Percentiles rank a stretch among this genome's conserved stretches.
Conservation (phyloP, 495 filamentous ascomycete species). For the Lindgomyces ingoldianus region DNA sequence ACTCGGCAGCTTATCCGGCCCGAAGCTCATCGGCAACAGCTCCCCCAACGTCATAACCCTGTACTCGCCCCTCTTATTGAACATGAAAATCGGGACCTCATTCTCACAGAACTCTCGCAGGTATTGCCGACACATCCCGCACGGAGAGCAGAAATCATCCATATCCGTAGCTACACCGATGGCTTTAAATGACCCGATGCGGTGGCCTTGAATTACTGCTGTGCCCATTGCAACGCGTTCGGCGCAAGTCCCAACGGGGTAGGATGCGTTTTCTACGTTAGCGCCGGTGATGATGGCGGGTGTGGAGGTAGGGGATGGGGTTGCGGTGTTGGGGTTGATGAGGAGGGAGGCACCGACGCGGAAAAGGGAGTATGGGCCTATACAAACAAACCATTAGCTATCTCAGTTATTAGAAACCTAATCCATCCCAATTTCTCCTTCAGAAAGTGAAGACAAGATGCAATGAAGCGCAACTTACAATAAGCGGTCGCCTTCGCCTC, state of each 20-base stretch:
- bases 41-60: slow-evolving; percentile 72
- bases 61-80: slow-evolving; percentile 69
- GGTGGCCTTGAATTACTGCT: slow-evolving; percentile 60
- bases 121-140: slow-evolving; percentile 59
- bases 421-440: too few species aligned
- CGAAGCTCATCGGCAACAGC: slow-evolving; percentile 38
- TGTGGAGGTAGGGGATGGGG: slow-evolving; percentile 4
- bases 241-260: slow-evolving; percentile 92
- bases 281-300: slow-evolving; percentile 58
- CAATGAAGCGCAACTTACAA: slow-evolving; percentile 51
- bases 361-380: slow-evolving; percentile 90
- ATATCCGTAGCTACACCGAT: slow-evolving; percentile 86
- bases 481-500: slow-evolving; percentile 76
- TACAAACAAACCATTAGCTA: neutral
- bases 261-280: slow-evolving; percentile 93
- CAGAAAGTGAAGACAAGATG: slow-evolving; percentile 3
- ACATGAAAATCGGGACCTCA: slow-evolving; percentile 84
- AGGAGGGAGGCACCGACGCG: slow-evolving; percentile 84
- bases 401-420: neutral
- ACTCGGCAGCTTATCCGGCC: slow-evolving; percentile 31
- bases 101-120: slow-evolving; percentile 49
- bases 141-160: slow-evolving; percentile 49
- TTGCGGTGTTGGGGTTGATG: slow-evolving; percentile 55
- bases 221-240: slow-evolving; percentile 82
- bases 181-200: slow-evolving; percentile 72